These are phyloP conservation scores for Diplosphaera chodatii DNA, from an alignment of 139 green algal genomes.

Conservation along the genomic window DNA sequence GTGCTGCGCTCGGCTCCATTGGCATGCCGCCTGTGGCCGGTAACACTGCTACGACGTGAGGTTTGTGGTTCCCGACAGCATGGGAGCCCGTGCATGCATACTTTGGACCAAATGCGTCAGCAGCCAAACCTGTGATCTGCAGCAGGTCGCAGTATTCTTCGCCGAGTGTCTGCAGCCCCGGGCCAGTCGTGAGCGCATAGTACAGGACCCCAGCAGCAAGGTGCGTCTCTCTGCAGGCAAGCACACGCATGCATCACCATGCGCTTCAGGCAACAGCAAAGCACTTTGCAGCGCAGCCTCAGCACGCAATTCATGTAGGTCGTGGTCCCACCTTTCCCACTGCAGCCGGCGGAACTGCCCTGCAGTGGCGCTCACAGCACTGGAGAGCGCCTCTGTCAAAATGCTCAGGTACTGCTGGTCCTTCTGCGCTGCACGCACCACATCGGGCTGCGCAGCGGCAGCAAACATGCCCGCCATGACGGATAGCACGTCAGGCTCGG, in stretches of 20 bases:
- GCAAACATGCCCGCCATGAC: slow-evolving; percentile 24
- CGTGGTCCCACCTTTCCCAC: not conserved
- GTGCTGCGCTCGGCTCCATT: not conserved
- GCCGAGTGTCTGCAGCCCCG: slow-evolving; percentile 74
- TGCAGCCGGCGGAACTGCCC: not conserved
- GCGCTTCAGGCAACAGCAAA: too few relatives aligned
- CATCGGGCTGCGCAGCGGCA: slow-evolving; percentile 59
- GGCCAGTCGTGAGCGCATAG: slow-evolving; percentile 71
- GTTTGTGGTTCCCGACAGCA: too few relatives aligned
- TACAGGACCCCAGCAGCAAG: slow-evolving; percentile 67
- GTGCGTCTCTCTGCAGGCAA: slow-evolving; percentile 45
- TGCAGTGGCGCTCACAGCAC: not conserved
- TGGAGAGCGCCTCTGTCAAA: not conserved
- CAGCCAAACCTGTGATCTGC: slow-evolving; percentile 36
- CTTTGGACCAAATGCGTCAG: too few relatives aligned
- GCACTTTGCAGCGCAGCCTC: too few relatives aligned
- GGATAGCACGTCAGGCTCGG: too few relatives aligned
- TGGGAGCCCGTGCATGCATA: too few relatives aligned
- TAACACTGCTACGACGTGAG: too few relatives aligned
- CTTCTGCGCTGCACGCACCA: slow-evolving; percentile 72
- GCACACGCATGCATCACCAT: too few relatives aligned
- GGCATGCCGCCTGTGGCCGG: not conserved
- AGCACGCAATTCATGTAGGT: too few relatives aligned
- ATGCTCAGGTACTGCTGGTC: slow-evolving; percentile 15
- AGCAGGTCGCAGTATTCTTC: slow-evolving; percentile 90